Evolutionary conservation across 2,329 filamentous ascomycete species (phyloP).

Genomic region (Penicillium vulpinum): DNA sequence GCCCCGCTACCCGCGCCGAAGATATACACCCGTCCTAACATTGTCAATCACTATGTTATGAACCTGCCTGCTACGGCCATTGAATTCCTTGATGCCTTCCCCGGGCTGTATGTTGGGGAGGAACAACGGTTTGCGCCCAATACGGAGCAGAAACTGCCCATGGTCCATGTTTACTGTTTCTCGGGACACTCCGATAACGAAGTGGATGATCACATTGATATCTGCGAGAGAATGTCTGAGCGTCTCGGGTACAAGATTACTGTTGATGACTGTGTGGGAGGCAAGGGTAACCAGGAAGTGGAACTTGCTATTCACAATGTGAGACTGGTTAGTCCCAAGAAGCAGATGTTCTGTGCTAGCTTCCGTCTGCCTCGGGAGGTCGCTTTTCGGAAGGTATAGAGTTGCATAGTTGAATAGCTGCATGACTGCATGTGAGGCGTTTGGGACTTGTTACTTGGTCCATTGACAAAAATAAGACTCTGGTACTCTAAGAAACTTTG

Average conservation of each 20-base stretch:
- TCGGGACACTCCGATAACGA: constrained; percentile 77
- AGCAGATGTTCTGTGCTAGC: constrained; percentile 94
- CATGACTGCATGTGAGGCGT: constrained; percentile 11
- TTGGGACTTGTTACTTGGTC: constrained; percentile 1
- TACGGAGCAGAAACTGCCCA: constrained; percentile 64
- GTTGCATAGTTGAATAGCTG: constrained; percentile 15
- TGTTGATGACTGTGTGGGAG: constrained; percentile 51
- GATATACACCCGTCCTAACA: constrained; percentile 55
- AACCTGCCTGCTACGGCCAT: constrained; percentile 91
- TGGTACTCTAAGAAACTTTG: constrained; percentile 18
- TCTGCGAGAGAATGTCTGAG: constrained; percentile 66
- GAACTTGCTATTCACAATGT: constrained; percentile 64
- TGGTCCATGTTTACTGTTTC: constrained; percentile 95
- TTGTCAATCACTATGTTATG: constrained; percentile 95
- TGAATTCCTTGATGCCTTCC: constrained; percentile 75
- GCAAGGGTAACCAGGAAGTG: constrained; percentile 59
- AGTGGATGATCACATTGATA: constrained; percentile 57
- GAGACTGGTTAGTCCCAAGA: constrained; percentile 85
- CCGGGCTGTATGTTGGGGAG: constrained; percentile 74
- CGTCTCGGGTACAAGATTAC: constrained; percentile 62
- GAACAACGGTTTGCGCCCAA: constrained; percentile 65
- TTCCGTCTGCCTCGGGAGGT: constrained; percentile 82
- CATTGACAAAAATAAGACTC: constrained; percentile 9
- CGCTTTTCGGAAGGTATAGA: constrained; percentile 60
- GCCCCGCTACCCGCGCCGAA: constrained; percentile 26